Evolutionary conservation across 1,284 basidiomycete genomes (phyloP).

Genomic region (Anthracocystis setariae): DNA sequence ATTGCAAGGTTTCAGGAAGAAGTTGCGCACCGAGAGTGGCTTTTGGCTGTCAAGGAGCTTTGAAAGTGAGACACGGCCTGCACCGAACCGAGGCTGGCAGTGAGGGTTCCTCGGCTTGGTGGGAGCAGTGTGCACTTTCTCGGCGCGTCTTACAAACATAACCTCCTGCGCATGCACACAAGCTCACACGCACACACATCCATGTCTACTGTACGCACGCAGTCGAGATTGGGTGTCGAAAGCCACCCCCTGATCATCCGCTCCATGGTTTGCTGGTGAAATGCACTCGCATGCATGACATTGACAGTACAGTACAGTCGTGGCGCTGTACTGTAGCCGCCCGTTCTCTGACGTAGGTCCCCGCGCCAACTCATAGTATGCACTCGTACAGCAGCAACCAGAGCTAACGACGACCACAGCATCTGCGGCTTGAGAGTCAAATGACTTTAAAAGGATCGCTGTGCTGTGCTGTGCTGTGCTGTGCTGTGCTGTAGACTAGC

Average conservation of each 20-base stretch:
- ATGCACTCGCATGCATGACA: background rate
- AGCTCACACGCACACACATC: background rate
- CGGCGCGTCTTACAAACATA: too few relatives aligned
- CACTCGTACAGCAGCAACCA: background rate
- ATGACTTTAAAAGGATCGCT: too few relatives aligned
- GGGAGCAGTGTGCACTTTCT: conserved; percentile 7
- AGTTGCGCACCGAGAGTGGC: background rate
- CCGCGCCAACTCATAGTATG: background rate
- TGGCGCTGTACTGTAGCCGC: too few relatives aligned
- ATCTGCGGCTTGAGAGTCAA: too few relatives aligned
- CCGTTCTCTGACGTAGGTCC: background rate
- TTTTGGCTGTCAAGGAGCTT: conserved; percentile 6
- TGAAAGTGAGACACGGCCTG: conserved; percentile 18
- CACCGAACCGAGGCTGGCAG: conserved; percentile 19
- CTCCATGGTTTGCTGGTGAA: conserved; percentile 7
- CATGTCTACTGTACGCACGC: conserved; percentile 2
- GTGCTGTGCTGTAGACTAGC: too few relatives aligned
- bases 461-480: too few relatives aligned
- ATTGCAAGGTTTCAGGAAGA: conserved; percentile 16
- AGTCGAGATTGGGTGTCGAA: background rate
- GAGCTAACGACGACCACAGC: background rate
- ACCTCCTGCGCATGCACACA: conserved; percentile 11
- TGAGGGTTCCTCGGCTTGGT: conserved; percentile 14
- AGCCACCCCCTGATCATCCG: conserved; percentile 21
- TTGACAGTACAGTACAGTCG: too few relatives aligned